phyloP scores from a whole-genome alignment of 257 asterid species.

The Scutellaria barbata region DNA sequence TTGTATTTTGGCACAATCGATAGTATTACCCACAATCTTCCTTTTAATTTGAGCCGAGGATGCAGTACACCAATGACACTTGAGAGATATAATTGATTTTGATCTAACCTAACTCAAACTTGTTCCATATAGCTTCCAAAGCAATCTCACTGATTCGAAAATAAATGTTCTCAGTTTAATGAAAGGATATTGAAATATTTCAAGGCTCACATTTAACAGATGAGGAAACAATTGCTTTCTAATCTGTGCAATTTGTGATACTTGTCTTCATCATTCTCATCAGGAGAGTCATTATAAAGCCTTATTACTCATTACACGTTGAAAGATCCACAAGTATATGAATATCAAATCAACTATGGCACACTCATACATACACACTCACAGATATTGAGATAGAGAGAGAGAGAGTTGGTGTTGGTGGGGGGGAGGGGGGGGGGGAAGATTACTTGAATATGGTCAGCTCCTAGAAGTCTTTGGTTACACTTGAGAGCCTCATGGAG shows the following conservation, averaged over 20 bases:
- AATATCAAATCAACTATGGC: neutral
- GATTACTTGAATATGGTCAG: slow-evolving; percentile 79
- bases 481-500: slow-evolving; percentile 89
- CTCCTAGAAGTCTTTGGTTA: slow-evolving; percentile 82
- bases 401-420: too few relatives aligned
- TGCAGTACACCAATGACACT: neutral
- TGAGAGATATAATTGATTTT: slow-evolving; percentile 14
- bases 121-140: neutral
- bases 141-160: neutral
- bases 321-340: neutral
- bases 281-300: neutral
- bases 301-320: neutral
- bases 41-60: neutral
- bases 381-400: too few relatives aligned
- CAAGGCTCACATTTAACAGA: neutral
- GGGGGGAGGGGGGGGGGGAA: neutral
- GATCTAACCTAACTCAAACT: neutral
- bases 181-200: neutral
- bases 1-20: neutral
- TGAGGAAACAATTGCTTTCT: neutral
- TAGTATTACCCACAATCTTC: neutral
- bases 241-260: neutral
- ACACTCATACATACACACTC: neutral
- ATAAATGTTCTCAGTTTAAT: neutral
- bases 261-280: slow-evolving; percentile 4